Evolutionary conservation across 441 rosid genomes (phyloP).

Genomic region (Dalechampia spathulata): DNA sequence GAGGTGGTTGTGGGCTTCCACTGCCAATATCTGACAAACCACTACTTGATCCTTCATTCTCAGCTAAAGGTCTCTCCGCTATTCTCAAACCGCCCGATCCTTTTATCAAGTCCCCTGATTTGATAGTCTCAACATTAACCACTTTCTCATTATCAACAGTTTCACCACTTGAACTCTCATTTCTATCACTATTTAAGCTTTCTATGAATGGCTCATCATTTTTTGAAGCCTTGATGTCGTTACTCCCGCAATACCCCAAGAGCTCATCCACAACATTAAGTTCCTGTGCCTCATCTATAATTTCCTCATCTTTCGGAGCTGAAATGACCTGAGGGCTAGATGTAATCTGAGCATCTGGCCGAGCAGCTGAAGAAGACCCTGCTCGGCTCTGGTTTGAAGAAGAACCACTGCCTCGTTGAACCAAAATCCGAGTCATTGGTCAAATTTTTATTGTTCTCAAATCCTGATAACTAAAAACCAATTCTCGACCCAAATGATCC

Average conservation of each 20-base stretch:
- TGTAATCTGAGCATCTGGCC: slow-evolving; percentile 43
- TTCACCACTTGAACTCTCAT: slow-evolving; percentile 31
- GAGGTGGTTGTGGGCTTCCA: slow-evolving; percentile 63
- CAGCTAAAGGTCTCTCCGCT: slow-evolving; percentile 34
- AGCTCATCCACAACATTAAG: slow-evolving; percentile 41
- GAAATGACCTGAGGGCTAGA: slow-evolving; percentile 30
- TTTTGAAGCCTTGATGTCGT: slow-evolving; percentile 36
- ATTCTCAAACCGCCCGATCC: slow-evolving; percentile 33
- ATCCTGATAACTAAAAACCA: slow-evolving; percentile 8
- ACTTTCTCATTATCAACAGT: slow-evolving; percentile 26
- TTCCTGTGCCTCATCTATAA: slow-evolving; percentile 43
- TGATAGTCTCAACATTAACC: slow-evolving; percentile 26
- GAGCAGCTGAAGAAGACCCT: slow-evolving; percentile 49
- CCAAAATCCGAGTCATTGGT: slow-evolving; percentile 84
- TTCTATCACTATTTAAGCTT: slow-evolving; percentile 23
- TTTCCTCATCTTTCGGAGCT: slow-evolving; percentile 49
- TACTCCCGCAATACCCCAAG: slow-evolving; percentile 32
- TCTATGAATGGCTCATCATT: slow-evolving; percentile 36
- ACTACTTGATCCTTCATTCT: slow-evolving; percentile 45
- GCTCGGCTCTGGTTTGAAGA: slow-evolving; percentile 65
- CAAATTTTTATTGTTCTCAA: slow-evolving; percentile 11
- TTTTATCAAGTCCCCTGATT: slow-evolving; percentile 23
- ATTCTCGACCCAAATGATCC: slow-evolving; percentile 17
- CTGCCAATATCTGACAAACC: slow-evolving; percentile 29
- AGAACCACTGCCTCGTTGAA: slow-evolving; percentile 82